These are phyloP conservation scores for Ustulina deusta DNA, from an alignment of 2,329 filamentous ascomycete species.

Conservation along the genomic window DNA sequence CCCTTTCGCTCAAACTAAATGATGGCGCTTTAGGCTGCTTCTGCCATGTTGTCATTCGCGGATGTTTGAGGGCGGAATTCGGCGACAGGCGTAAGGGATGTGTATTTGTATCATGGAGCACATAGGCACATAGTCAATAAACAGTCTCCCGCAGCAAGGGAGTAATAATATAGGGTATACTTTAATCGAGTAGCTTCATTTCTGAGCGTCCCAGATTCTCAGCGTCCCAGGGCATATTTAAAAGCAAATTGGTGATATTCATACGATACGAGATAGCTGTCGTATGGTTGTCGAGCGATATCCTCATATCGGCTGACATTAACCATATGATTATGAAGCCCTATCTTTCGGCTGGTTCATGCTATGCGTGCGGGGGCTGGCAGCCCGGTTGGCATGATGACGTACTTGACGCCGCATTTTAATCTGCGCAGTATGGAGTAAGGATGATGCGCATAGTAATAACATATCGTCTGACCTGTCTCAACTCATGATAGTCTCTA, in stretches of 20 bases:
- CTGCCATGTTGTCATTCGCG: too few species aligned
- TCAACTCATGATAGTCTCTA: neutral
- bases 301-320: neutral
- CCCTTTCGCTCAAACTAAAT: too few species aligned
- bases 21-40: too few species aligned
- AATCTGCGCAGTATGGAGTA: neutral
- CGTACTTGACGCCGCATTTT: neutral
- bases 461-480: conserved; percentile 1
- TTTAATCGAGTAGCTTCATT: too few species aligned
- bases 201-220: neutral
- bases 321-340: neutral
- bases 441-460: conserved; percentile 6
- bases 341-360: neutral
- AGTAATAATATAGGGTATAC: too few species aligned
- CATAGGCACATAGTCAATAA: neutral
- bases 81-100: neutral
- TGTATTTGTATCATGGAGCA: neutral
- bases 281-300: too few species aligned
- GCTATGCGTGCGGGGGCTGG: neutral
- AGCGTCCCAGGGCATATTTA: too few species aligned
- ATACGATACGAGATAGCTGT: neutral
- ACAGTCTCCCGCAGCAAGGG: neutral
- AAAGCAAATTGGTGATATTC: too few species aligned
- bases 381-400: neutral
- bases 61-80: too few species aligned